These are phyloP conservation scores for Quercus tomentella DNA, from an alignment of 331 rosid species.

Conservation along the genomic window DNA sequence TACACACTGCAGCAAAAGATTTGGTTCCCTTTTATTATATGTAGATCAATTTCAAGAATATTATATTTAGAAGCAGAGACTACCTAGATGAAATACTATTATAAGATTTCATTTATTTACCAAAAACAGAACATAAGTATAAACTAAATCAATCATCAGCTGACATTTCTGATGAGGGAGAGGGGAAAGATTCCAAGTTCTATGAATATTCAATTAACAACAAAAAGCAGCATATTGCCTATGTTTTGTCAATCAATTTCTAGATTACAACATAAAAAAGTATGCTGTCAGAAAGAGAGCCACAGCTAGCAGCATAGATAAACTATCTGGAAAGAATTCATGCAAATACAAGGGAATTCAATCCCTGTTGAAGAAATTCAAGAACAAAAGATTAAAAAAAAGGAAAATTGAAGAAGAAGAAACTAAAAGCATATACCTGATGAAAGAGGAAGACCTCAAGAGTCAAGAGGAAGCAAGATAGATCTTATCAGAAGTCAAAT, in stretches of 20 bases:
- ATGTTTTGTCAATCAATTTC: neutral
- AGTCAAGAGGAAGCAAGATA: constrained; percentile 11
- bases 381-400: neutral
- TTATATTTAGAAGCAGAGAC: neutral
- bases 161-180: constrained; percentile 9
- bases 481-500: constrained; percentile 13
- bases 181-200: neutral
- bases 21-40: neutral
- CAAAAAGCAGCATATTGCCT: constrained; percentile 5
- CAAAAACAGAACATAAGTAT: constrained; percentile 1
- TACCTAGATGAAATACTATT: neutral
- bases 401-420: neutral
- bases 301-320: neutral
- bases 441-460: constrained; percentile 16
- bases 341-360: constrained; percentile 8
- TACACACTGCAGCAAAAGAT: neutral
- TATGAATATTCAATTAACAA: constrained; percentile 1
- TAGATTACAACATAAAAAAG: neutral
- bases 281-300: constrained; percentile 2
- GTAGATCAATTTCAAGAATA: neutral
- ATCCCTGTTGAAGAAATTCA: neutral
- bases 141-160: constrained; percentile 7
- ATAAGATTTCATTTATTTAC: neutral
- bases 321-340: neutral
- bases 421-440: constrained; percentile 26